Base-by-base conservation (phyloP, 805 yeast genomes). In the Lipomyces yamanashiensis region DNA sequence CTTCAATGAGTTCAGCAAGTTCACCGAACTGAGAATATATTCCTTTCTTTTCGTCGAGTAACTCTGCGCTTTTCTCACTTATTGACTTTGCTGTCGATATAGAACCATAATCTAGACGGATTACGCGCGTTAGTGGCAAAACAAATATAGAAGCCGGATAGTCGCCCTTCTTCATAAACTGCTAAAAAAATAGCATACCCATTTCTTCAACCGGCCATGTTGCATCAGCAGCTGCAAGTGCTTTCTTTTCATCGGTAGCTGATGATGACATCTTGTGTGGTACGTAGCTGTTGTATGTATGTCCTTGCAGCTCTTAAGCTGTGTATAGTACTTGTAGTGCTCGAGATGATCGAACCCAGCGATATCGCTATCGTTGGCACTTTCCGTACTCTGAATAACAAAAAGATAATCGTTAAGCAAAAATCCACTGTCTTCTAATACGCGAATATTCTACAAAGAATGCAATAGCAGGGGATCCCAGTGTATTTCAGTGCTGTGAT, bases 21-120 rank as follows among this genome's bases (percentile, higher is more conserved):
- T 66, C 61, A 4, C 69, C 69, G 37, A 41, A 63, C 21, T 49
- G 52, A 10, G 52, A 61, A 43, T 58, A 61, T 13, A 40, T 19
- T 19, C 40, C 44, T n/a, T 44, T 40, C 40, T 49, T 28, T 21
- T 57, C 63, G 15, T 50, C 37, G 12, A 43, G 33, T n/a, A 43
- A 36, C 33, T 34, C 51, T 15, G 47, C 44, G 13, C 54, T 50
- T 28, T 59, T 55, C 21, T 54, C 56, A 12, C 45, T 57, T 7
- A 19, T 17, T 10, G 43, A 49, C 17, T 33, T 28, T 2, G 54
- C 12, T 13, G 66, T 58, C 17, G 58, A 43, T n/a, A 63, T 54
- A 19, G 66, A 63, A 33, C 66, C 66, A 47, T 63, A 63, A 39
- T 62, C 62, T 52, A 39, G 6, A 53, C n/a, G 10, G 19, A 43